phyloP scores from a whole-genome alignment of 2,329 filamentous ascomycete species.

The Penicillium digitatum region DNA sequence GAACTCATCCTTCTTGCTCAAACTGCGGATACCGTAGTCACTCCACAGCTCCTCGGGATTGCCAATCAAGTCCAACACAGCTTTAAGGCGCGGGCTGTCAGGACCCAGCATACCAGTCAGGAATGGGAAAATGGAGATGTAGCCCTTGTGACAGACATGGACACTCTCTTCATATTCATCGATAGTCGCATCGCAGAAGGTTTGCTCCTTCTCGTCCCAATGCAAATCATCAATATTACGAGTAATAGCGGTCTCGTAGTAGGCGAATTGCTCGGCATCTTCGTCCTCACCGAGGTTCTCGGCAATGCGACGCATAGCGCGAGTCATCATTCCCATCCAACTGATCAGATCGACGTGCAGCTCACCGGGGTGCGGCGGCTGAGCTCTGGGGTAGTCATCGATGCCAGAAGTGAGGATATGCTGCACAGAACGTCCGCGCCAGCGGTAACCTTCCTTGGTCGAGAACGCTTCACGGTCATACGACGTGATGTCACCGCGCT shows the following conservation, averaged over 20 bases:
- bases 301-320: constrained; percentile 77
- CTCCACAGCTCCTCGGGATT: constrained; percentile 89
- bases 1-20: constrained; percentile 76
- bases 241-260: constrained; percentile 70
- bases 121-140: constrained; percentile 91
- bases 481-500: constrained; percentile 80
- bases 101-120: constrained; percentile 72
- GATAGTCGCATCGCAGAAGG: constrained; percentile 91
- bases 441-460: constrained; percentile 87
- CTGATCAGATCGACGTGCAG: constrained; percentile 90
- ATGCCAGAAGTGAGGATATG: constrained; percentile 91
- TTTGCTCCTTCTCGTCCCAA: constrained; percentile 75
- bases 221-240: constrained; percentile 89
- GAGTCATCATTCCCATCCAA: constrained; percentile 96
- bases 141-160: constrained; percentile 94
- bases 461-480: constrained; percentile 90
- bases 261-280: constrained; percentile 68
- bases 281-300: constrained; percentile 69
- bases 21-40: constrained; percentile 77
- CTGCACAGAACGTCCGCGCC: constrained; percentile 80
- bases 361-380: constrained; percentile 92
- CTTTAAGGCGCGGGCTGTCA: constrained; percentile 69
- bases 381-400: constrained; percentile 91
- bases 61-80: constrained; percentile 70
- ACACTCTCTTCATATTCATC: constrained; percentile 89